phyloP scores from a whole-genome alignment of 306 rosid genomes.

The Mimosa bimucronata region DNA sequence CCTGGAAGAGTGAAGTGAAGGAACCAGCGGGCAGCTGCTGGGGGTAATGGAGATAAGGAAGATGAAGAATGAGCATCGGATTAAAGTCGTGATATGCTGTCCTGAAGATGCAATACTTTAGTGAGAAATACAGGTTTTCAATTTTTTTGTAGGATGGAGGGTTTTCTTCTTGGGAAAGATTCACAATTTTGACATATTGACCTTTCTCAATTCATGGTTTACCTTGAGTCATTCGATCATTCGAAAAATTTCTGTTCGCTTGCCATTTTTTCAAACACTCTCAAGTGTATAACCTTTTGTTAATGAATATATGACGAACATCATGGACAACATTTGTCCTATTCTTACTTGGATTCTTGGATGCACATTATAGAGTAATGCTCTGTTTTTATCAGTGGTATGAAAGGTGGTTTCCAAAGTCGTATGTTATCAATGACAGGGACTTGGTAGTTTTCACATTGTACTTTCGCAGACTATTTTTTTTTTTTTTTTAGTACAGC shows the following conservation, averaged over 20 bases:
- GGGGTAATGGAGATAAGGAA: conserved; percentile 46
- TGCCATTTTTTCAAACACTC: too few species aligned
- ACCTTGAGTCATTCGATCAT: background rate
- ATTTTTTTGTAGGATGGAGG: background rate
- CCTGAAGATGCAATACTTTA: background rate
- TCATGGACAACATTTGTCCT: too few species aligned
- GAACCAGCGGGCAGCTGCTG: conserved; percentile 48
- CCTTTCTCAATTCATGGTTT: too few species aligned
- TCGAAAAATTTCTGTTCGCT: background rate
- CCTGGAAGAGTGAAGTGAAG: conserved; percentile 49
- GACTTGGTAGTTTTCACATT: background rate
- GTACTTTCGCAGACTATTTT: too few species aligned
- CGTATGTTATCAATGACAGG: background rate
- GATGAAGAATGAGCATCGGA: conserved; percentile 42
- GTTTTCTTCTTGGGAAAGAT: background rate
- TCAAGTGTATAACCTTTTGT: too few species aligned
- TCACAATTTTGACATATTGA: background rate
- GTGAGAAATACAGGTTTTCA: background rate
- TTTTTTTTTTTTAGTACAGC: too few species aligned
- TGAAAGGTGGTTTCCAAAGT: background rate
- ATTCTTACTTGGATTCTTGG: too few species aligned
- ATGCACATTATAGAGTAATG: too few species aligned
- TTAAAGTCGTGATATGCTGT: background rate
- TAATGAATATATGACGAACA: too few species aligned
- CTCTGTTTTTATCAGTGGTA: too few species aligned